Base-by-base conservation (phyloP, 768 basidiomycete genomes). In the Boletus vermiculosoides region DNA sequence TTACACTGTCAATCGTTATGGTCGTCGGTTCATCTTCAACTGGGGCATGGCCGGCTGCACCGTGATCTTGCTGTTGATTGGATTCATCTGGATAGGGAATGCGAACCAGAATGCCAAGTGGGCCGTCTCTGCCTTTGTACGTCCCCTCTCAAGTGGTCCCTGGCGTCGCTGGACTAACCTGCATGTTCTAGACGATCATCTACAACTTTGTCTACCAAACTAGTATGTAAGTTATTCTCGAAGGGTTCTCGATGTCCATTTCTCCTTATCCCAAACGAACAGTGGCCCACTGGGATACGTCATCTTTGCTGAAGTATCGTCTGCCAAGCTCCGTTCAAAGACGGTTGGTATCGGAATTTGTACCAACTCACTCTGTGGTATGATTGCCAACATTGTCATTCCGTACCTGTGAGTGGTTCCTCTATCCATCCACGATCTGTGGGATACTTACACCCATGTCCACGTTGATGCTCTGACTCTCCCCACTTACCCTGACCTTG, bases 191-290 rank as follows among this genome's bases (percentile, higher is more conserved):
- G 69, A 70, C 65, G 54, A 65, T 70, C 47, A 56, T 71, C 44
- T 71, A 70, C 52, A 71, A 69, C 52, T 71, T 70, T 52, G 59
- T 67, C 18, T 71, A 63, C 50, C 67, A 71, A 57, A 41, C 33
- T n/a, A 53, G 58, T 55, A 69, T 70, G 69, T 71, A 16, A 52
- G 69, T 33, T 4, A n/a, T 3, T 36, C 39, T 22, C 0, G 30
- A 2, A 2, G 1, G 5, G 13, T 22, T n/a, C 25, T 20, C 13
- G 34, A 45, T 8, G 25, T 25, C 57, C 12, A 51, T 11, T 3
- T 22, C 15, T 3, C 12, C 4, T 20, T 28, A 12, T 15, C 31
- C 25, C 5, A 48, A 45, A 37, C 5, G n/a, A 4, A 36, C 55
- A 70, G 68, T 8, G 69, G 70, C 1, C 68, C 68, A 16, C 40